Base-by-base conservation (phyloP, 139 green algal species). In the Ettlia oleoabundans region DNA sequence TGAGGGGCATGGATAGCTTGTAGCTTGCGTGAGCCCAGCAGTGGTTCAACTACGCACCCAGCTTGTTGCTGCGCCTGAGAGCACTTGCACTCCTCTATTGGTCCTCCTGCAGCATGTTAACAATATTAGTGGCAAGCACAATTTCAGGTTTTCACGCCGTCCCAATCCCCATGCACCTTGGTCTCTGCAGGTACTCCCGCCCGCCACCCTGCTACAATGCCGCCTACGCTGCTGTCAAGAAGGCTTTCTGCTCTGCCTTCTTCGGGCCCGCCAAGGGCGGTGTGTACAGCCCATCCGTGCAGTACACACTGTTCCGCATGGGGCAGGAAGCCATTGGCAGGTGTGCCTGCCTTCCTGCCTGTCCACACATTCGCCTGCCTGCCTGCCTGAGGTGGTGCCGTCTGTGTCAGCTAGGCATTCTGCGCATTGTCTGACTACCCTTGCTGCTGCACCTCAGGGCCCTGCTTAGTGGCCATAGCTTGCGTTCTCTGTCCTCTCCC, bases 221-320 rank as follows among this genome's bases (percentile, higher is more conserved):
- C 2, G 73, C 73, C 26, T 80, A 80, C 9, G 73, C 22, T 7
- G 85, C 43, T 0, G 86, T 92, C 26, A 87, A 81, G 38, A 38
- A 28, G 6, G 86, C 80, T 1, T 52, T 80, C 28, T 95, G 28
- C 37, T 87, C 82, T 88, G 26, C 87, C 8, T 98, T 99, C 73
- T 98, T 93, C 82, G 97, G 96, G 0, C 92, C 94, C 2, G 72
- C 95, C 19, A 79, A 91, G 41, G 80, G 81, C 2, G 96, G 96
- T 51, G 91, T 99, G 5, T 99, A 95, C 92, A 92, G 76, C 32
- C 95, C 96, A 6, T 93, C 82, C 32, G 94, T 99, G 79, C 96
- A 99, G 88, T 95, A 88, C 85, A 99, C 96, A 9, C 87, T 98
- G 61, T 95, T 92, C 79, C 47, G 94, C 65, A 99, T 99, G 95